phyloP scores from a whole-genome alignment of 305 asterid species.

The Fraxinus paxiana region DNA sequence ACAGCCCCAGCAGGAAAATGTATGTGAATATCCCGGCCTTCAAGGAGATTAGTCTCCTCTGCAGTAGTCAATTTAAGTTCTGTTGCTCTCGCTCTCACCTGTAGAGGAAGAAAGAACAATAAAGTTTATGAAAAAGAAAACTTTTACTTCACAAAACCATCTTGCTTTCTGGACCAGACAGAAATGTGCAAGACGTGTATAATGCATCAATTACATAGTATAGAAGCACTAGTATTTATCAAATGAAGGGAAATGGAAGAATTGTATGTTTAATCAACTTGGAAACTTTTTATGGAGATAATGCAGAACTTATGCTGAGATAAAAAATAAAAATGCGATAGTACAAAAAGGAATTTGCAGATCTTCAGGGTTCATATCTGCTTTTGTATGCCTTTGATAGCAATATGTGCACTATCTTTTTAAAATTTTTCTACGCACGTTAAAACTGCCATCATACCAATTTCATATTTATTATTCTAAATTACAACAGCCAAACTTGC shows the following conservation, averaged over 20 bases:
- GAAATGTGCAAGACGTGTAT: neutral
- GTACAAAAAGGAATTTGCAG: neutral
- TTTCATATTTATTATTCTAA: neutral
- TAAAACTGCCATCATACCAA: neutral
- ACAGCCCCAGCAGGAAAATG: conserved; percentile 99
- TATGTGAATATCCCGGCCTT: conserved; percentile 88
- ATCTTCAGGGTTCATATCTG: neutral
- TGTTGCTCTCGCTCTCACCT: conserved; percentile 92
- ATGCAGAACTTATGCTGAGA: neutral
- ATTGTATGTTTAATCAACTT: neutral
- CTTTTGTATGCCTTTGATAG: neutral
- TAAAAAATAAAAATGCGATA: neutral
- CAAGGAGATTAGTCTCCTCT: conserved; percentile 69
- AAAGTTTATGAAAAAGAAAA: conserved; percentile 19
- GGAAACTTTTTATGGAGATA: neutral
- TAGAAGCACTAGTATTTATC: neutral
- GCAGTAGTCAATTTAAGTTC: conserved; percentile 72
- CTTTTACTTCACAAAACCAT: conserved; percentile 1
- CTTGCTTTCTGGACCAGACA: conserved; percentile 9
- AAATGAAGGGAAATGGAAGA: neutral
- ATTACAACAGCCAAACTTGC: neutral
- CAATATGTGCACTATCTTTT: neutral
- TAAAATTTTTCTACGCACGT: neutral
- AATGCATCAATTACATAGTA: conserved; percentile 1
- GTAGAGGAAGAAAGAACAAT: conserved; percentile 18